Evolutionary conservation across 306 rosid species (phyloP).

Genomic region (Inga laurina): DNA sequence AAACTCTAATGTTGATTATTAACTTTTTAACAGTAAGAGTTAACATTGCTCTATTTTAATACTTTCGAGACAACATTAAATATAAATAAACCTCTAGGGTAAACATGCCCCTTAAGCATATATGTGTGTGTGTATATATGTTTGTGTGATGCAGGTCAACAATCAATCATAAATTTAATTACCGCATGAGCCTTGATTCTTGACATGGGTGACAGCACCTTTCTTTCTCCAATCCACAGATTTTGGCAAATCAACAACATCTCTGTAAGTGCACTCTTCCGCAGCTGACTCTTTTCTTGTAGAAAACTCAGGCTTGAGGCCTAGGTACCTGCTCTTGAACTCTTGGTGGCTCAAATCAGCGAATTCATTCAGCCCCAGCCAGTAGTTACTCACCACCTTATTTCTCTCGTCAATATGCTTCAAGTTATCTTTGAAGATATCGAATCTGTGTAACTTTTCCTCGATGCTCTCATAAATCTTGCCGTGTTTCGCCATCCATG

Average conservation of each 20-base stretch:
- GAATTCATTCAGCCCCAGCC: constrained; percentile 77
- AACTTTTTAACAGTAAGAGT: too few relatives aligned
- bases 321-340: constrained; percentile 49
- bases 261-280: constrained; percentile 46
- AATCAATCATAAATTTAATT: not conserved
- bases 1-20: too few relatives aligned
- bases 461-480: constrained; percentile 58
- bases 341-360: constrained; percentile 71
- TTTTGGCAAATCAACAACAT: constrained; percentile 57
- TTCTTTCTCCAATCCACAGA: constrained; percentile 81
- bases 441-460: constrained; percentile 69
- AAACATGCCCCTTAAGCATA: too few relatives aligned
- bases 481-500: constrained; percentile 63
- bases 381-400: constrained; percentile 51
- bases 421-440: constrained; percentile 64
- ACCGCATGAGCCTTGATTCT: constrained; percentile 86
- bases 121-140: not conserved
- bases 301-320: constrained; percentile 41
- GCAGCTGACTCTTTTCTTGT: constrained; percentile 37
- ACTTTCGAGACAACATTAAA: too few relatives aligned
- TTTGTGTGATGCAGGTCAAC: not conserved
- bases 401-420: constrained; percentile 64
- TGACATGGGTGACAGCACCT: constrained; percentile 66
- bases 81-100: too few relatives aligned
- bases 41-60: too few relatives aligned